These are phyloP conservation scores for Cercospora beticola DNA, from an alignment of 2,329 filamentous ascomycete species.

Conservation along the genomic window DNA sequence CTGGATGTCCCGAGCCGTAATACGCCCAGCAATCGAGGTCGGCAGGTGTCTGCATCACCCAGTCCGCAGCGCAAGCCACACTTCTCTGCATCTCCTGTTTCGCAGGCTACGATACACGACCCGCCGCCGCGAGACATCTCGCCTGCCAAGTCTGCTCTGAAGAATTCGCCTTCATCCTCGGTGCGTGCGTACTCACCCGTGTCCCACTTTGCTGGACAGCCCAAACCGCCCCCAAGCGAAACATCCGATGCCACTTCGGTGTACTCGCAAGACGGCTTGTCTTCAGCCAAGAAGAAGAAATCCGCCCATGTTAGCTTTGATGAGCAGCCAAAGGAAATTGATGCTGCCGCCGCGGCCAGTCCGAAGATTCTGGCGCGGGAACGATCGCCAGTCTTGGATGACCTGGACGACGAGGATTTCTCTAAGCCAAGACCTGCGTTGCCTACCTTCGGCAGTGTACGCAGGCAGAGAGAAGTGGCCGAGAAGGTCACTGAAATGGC, in stretches of 20 bases:
- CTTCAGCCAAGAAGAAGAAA: conserved; percentile 57
- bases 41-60: conserved; percentile 37
- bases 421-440: conserved; percentile 75
- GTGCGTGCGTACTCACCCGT: conserved; percentile 45
- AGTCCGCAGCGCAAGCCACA: conserved; percentile 69
- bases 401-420: conserved; percentile 59
- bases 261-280: conserved; percentile 38
- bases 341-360: conserved; percentile 50
- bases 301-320: conserved; percentile 76
- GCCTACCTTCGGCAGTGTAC: conserved; percentile 71
- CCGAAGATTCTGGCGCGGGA: conserved; percentile 23
- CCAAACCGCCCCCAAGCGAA: conserved; percentile 52
- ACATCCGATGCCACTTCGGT: conserved; percentile 57
- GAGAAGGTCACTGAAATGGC: conserved; percentile 54
- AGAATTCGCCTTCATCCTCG: conserved; percentile 59
- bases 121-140: conserved; percentile 71
- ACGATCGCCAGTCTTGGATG: conserved; percentile 39
- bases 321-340: conserved; percentile 47
- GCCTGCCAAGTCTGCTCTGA: conserved; percentile 74
- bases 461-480: conserved; percentile 46
- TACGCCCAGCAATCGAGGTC: conserved; percentile 22
- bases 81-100: conserved; percentile 61
- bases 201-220: conserved; percentile 49
- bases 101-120: conserved; percentile 61
- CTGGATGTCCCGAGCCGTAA: conserved; percentile 35